phyloP scores from a whole-genome alignment of 139 green algal genomes.

The Chlamydomonas sp. region DNA sequence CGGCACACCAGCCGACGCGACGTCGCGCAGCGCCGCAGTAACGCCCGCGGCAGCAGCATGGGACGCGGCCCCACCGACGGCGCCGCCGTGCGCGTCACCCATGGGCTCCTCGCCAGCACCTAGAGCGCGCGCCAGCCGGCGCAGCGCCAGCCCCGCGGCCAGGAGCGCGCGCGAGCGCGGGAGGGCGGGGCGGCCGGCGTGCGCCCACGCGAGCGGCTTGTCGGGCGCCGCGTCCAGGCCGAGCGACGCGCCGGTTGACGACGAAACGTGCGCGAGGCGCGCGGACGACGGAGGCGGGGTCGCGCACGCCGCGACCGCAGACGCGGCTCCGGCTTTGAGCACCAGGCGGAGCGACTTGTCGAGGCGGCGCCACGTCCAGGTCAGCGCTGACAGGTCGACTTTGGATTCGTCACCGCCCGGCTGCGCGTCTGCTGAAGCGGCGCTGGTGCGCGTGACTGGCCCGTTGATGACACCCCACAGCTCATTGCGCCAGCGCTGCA shows the following conservation, averaged over 20 bases:
- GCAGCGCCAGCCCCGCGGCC: constrained; percentile 13
- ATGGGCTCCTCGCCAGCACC: neutral
- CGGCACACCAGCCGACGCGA: neutral
- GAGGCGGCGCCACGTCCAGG: constrained; percentile 52
- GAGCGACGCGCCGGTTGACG: constrained; percentile 27
- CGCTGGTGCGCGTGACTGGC: neutral
- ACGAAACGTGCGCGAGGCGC: constrained; percentile 16
- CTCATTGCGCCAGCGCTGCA: constrained; percentile 41
- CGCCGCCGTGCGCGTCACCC: neutral
- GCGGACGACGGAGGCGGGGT: neutral
- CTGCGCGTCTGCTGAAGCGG: neutral
- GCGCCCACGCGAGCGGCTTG: constrained; percentile 73
- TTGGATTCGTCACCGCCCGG: neutral
- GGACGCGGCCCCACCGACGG: neutral
- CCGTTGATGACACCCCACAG: constrained; percentile 46
- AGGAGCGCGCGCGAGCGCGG: constrained; percentile 34
- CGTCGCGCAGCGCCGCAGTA: neutral
- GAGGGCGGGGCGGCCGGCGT: constrained; percentile 62
- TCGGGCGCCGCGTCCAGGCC: constrained; percentile 23
- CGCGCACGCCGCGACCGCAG: neutral
- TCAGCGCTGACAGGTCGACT: constrained; percentile 38
- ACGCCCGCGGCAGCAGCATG: neutral
- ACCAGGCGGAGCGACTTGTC: constrained; percentile 37
- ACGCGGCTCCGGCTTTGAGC: neutral
- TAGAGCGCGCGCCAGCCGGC: constrained; percentile 20